Base-by-base conservation (phyloP, 2,329 filamentous ascomycete genomes). In the Monilinia polystroma region DNA sequence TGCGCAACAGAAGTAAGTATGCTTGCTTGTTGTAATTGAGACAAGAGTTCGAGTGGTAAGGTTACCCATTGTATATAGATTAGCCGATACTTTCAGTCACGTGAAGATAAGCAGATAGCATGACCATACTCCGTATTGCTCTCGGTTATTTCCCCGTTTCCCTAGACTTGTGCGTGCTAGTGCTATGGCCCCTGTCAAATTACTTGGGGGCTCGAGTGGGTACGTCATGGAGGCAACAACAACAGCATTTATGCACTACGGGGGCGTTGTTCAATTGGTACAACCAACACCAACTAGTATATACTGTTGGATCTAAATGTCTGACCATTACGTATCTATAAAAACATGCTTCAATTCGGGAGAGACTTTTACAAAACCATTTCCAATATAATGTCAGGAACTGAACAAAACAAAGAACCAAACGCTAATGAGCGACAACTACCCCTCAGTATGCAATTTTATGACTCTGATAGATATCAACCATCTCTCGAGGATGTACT, bases 401-500 rank as follows among this genome's bases (percentile, higher is more conserved):
- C 20, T 7, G 18, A 54, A 23, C 11, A 52, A 35, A 54, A 52
- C 26, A 47, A 53, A 45, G 16, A 29, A 20, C 8, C 60, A 43
- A 43, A 43, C 12, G 3, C 41, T 43, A 16, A 43, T 4, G 35
- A 54, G 20, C 6, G 16, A 4, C 23, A 41, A 16, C 35, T 67
- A 41, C 20, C 58, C 26, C 55, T 52, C 38, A 63, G 51, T 23
- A 63, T 66, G 65, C 58, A 68, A 56, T 38, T 63, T 57, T 62
- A 67, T 20, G 52, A 63, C 10, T 51, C 68, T 2, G 67, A 68
- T 47, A 63, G 59, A 41, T 71, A 72, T 60, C 70, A 77, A 18
- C 82, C 84, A 1, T 78, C 75, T 0, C 74, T 81, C 4, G 74
- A 78, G 52, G 85, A 89, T 73, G 81, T 87, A 1, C 69, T 81